Base-by-base conservation (phyloP, 2,329 filamentous ascomycete species). In the Calonectria montana region DNA sequence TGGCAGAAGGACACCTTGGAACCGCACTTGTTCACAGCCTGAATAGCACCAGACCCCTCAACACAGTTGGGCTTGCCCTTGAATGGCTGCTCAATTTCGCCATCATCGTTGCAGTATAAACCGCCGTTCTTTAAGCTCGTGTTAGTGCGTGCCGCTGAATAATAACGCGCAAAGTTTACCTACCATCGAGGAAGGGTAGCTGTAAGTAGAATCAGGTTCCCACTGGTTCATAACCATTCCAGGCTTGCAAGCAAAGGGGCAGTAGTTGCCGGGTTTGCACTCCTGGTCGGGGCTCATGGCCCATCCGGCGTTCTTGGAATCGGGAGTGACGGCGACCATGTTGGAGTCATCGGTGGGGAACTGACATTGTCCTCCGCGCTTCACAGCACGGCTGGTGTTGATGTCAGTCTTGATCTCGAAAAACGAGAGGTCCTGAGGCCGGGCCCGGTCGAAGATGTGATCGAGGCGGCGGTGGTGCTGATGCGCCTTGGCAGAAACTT, bases 151-250 rank as follows among this genome's bases (percentile, higher is more conserved):
- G 18, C 23, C 29, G 12, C 23, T 1, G 5, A 37, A n/a, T 53
- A n/a, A 29, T 10, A 41, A 50, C 18, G 4, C 12, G 15, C 18
- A 50, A 9, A 13, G n/a, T 35, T 12, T 21, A 41, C 90, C 79
- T 84, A 94, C 92, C 91, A 94, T 95, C 4, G 93, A 95, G 73
- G 88, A 82, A 2, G 93, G 92, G 81, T 92, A 94, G 41, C 82
- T 84, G 80, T 95, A 96, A 7, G 87, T 91, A 4, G 93, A 93
- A 70, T 87, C 83, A 0, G 92, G 91, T 79, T 95, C 91, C 94
- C 94, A 96, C 82, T 96, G 94, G 73, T 91, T 90, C 87, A 93
- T 94, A 31, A 96, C 90, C 85, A 94, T 90, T 71, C 94, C 94
- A 0, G 93, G 82, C 71, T 92, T 92, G 81, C 94, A 96, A 65